These are phyloP conservation scores for Ogataea nakhonphanomensis DNA, from an alignment of 805 yeast species.

Conservation along the genomic window DNA sequence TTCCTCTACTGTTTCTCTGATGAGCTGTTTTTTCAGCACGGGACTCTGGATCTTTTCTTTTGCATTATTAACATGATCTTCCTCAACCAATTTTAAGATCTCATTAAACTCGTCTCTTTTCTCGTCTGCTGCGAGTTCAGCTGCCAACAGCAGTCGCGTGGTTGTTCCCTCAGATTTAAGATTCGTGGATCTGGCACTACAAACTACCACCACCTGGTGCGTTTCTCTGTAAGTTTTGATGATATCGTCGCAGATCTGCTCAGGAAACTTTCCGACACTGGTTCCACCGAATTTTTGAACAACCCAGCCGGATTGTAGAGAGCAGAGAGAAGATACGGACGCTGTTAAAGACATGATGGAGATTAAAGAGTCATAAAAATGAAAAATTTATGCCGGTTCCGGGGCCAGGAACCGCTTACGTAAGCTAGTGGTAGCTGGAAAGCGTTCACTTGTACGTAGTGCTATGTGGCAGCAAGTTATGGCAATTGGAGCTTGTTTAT, in stretches of 20 bases:
- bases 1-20: slow-evolving; percentile 59
- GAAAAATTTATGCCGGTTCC: slow-evolving; percentile 8
- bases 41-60: slow-evolving; percentile 42
- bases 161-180: slow-evolving; percentile 96
- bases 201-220: slow-evolving; percentile 84
- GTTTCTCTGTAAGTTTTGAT: slow-evolving; percentile 60
- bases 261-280: slow-evolving; percentile 91
- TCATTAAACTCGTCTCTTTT: slow-evolving; percentile 48
- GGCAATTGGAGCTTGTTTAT: too few relatives aligned
- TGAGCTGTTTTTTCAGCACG: slow-evolving; percentile 49
- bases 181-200: slow-evolving; percentile 90
- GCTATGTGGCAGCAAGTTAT: too few relatives aligned
- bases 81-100: slow-evolving; percentile 63
- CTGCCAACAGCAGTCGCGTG: slow-evolving; percentile 76
- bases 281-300: slow-evolving; percentile 98
- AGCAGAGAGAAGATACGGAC: slow-evolving; percentile 22
- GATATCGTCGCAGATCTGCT: slow-evolving; percentile 78
- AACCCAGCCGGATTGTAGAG: slow-evolving; percentile 45
- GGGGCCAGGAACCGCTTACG: neutral
- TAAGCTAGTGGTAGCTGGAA: neutral
- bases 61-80: slow-evolving; percentile 80
- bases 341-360: slow-evolving; percentile 22
- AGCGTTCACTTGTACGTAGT: too few relatives aligned
- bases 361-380: slow-evolving; percentile 4
- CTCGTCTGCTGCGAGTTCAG: slow-evolving; percentile 68